phyloP scores from a whole-genome alignment of 805 yeast genomes.

The Isabelozyma gotoi region DNA sequence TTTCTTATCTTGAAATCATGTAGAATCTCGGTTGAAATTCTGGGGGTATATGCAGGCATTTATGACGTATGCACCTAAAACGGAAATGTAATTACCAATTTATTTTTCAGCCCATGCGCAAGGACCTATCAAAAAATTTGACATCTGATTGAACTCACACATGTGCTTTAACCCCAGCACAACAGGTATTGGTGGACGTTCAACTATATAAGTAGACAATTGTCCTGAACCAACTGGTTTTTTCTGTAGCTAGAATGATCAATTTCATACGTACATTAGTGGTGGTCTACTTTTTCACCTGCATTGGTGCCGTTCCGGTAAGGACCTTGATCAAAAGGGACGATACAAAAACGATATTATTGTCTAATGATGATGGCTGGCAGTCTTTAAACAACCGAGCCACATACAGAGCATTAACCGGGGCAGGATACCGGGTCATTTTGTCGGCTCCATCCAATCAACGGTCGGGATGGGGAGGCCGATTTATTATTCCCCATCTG shows the following conservation, averaged over 20 bases:
- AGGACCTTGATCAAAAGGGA: neutral
- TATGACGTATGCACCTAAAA: neutral
- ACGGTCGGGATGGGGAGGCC: slow-evolving; percentile 51
- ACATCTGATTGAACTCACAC: too few relatives aligned
- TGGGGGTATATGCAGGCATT: neutral
- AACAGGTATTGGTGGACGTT: too few relatives aligned
- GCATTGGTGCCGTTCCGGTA: neutral
- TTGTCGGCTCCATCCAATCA: slow-evolving; percentile 46
- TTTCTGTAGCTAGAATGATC: too few relatives aligned
- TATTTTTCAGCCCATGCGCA: neutral
- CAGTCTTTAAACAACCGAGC: slow-evolving; percentile 58
- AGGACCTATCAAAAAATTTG: neutral
- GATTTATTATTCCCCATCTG: slow-evolving; percentile 35
- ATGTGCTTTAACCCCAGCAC: too few relatives aligned
- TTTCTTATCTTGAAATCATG: neutral
- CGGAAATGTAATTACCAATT: neutral
- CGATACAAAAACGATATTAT: slow-evolving; percentile 23
- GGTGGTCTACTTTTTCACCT: too few relatives aligned
- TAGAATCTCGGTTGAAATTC: neutral
- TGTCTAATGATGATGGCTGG: slow-evolving; percentile 61
- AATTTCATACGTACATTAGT: too few relatives aligned
- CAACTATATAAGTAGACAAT: too few relatives aligned
- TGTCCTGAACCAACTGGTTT: too few relatives aligned
- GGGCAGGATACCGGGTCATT: slow-evolving; percentile 46
- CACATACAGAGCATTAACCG: slow-evolving; percentile 45